Evolutionary conservation across 306 rosid species (phyloP), one percentile per base, ranked within the genome.

Genomic region (Fragaria vesca): DNA sequence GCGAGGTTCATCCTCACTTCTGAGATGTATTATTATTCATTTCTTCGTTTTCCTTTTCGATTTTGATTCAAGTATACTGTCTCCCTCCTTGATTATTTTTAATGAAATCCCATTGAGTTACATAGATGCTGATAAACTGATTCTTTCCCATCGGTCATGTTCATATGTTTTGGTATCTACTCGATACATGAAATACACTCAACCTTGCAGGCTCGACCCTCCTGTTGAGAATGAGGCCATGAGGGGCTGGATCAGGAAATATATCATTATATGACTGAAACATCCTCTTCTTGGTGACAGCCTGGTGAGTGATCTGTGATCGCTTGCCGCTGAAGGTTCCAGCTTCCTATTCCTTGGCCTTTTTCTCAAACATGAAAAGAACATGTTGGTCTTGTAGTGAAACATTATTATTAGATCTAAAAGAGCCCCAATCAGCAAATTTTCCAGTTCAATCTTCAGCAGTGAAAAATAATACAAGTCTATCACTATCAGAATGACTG

Each of bases 41-140:
- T 45, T 24, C 69, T 17, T 26, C 46, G 42, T 74, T 21, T 17
- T 42, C 55, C 68, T 74, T 38, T 28, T 45, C 32, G 20, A 45
- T 61, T 75, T 75, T 75, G 47, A 30, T 74, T 58, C 48, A 58
- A 26, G 26, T 74, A 58, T 16, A 74, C 15, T 55, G 46, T 74
- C 54, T 26, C 9, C 21, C 40, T 69, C 36, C 12, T 68, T 42
- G 32, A 68, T 68, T 68, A 42, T 12, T 42, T 66, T 68, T 11
- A 68, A 8, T 17, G 4, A 63, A 63, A 63, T 63, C 11, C 4
- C 43, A 15, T 13, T 32, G 4, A 63, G 43, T 13, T 63, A 43
- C 0, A 4, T 16, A 15, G 43, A 63, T 32, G 43, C 34, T 12
- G 16, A 62, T 62, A 11, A 11, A 2, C 1, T 13, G 20, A 12